Base-by-base conservation (phyloP, 345 rosid genomes). In the Mangifera indica region DNA sequence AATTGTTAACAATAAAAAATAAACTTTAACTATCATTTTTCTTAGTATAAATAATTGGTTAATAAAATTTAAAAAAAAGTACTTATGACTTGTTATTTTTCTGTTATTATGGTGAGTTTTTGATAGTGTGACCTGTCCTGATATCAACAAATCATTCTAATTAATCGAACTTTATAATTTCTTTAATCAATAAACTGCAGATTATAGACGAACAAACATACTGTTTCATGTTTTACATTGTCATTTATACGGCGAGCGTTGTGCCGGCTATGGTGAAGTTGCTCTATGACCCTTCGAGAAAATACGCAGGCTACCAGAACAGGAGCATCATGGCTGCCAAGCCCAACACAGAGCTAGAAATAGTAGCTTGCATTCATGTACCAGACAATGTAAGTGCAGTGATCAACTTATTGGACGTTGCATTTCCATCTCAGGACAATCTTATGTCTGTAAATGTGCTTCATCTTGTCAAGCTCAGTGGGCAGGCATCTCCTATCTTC, bases 361-460 rank as follows among this genome's bases (percentile, higher is more conserved):
- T 87, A 45, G 82, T 91, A n/a, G 67, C 86, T 0, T 86, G 91
- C 54, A 85, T 89, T 65, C 89, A 86, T 69, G 71, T 72, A 74
- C 79, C 84, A 0, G 83, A 84, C 53, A 79, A 87, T 66, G 81
- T 85, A 20, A 55, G 57, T 14, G 46, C 83, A 2, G 66, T 70
- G 46, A 76, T 82, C 26, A 81, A 81, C 10, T 68, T 89, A 21
- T 63, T 89, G 0, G 80, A 81, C 37, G 42, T 76, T 15, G 73
- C 76, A 17, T 70, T 58, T 48, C 83, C 87, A 6, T 66, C 80
- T 0, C 70, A 57, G 29, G 89, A 82, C 5, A 71, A 72, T 37
- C 85, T 82, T 5, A 49, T 87, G 17, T 52, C 54, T 42, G 76
- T 87, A 45, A 66, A 79, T 55, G 94, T 77, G 25, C 87, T 85